Evolutionary conservation across 2,329 filamentous ascomycete species (phyloP), one percentile per base, ranked within the genome.

Genomic region (Stemphylium vesicarium): DNA sequence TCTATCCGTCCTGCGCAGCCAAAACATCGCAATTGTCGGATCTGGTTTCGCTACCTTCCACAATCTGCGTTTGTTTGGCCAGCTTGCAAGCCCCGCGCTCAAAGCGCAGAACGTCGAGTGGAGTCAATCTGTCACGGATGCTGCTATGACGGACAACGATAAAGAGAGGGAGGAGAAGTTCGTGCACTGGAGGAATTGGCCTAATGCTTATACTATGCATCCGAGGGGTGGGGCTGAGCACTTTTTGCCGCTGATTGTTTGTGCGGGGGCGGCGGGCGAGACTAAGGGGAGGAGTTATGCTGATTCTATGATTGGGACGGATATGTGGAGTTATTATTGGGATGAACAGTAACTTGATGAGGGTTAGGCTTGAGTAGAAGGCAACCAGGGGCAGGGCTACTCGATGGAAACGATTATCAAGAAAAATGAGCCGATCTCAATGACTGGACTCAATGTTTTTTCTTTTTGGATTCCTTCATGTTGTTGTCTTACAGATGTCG

Each of bases 31-130:
- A 61, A 78, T 87, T 50, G 63, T 86, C 36, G 84, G 84, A n/a
- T 85, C 82, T 0, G 84, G 84, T 20, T 86, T 86, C 60, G 83
- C 84, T 1, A 82, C 81, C 2, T 77, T 86, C 51, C 84, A 86
- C 68, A 85, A 86, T 66, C 63, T 85, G 8, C 85, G 79, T 77
- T 80, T 59, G 62, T 59, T 7, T 69, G 69, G 31, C 52, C 50
- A 4, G 57, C 64, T 1, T 49, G 56, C 20, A 2, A 69, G 66
- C 0, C 69, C 70, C 0, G 46, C 59, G 2, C 77, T 77, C 61
- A 71, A 69, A 53, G 51, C 54, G 12, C 54, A 68, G 24, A 74
- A 71, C 38, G 50, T 62, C 12, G 73, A 67, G 29, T 86, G 83
- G 82, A 85, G 81, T 65, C 60, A 47, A 0, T 77, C 77, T 0